These are phyloP conservation scores for Zygosaccharomyces bailii DNA, from an alignment of 805 yeast genomes.

Conservation along the genomic window DNA sequence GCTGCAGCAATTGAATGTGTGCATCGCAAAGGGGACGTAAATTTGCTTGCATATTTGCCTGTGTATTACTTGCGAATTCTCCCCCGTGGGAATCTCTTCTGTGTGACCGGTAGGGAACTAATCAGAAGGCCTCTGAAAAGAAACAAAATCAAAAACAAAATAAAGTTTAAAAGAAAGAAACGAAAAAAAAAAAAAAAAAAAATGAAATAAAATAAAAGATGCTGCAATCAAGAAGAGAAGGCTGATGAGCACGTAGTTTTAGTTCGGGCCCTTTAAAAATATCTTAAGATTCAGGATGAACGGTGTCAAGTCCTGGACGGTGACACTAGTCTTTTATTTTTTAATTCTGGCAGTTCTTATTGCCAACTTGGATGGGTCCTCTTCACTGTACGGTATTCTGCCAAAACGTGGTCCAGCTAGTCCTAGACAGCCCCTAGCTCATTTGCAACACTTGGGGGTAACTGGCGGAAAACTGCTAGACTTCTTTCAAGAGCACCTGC, in stretches of 20 bases:
- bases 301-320: conserved; percentile 11
- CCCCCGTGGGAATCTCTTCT: conserved; percentile 4
- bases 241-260: neutral
- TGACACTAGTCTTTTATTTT: conserved; percentile 12
- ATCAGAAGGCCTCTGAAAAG: neutral
- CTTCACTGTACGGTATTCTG: conserved; percentile 9
- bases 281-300: neutral
- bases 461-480: conserved; percentile 16
- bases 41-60: too few species aligned
- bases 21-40: neutral
- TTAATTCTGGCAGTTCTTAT: conserved; percentile 10
- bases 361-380: conserved; percentile 8
- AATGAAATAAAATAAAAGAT: conserved; percentile 1
- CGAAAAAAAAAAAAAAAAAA: conserved; percentile 1
- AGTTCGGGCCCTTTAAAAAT: too few species aligned
- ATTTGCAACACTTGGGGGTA: conserved; percentile 14
- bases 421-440: neutral
- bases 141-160: conserved; percentile 1
- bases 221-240: neutral
- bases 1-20: too few species aligned
- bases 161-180: too few species aligned
- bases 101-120: neutral
- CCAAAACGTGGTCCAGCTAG: conserved; percentile 6
- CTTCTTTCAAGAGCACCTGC: conserved; percentile 16
- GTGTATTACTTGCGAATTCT: too few species aligned